Percentiles rank a stretch among this genome's conserved stretches.
Evolutionary conservation across 805 yeast species (phyloP).

Genomic region (Candida broadrunensis): DNA sequence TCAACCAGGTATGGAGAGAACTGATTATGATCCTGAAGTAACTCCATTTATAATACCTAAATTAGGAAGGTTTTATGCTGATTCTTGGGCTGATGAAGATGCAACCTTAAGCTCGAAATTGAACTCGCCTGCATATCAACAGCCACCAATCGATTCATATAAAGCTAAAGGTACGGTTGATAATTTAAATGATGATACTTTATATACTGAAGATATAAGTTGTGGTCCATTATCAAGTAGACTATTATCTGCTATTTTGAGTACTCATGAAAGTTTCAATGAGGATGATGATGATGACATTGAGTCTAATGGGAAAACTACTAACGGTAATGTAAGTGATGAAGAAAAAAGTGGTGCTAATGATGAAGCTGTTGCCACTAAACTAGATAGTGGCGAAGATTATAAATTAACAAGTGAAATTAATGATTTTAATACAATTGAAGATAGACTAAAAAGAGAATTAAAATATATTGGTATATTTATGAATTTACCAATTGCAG

Average conservation of each 20-base stretch:
- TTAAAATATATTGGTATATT: constrained; percentile 87
- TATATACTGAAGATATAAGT: constrained; percentile 73
- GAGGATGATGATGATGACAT: constrained; percentile 22
- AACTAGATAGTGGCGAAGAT: constrained; percentile 28
- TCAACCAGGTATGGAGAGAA: constrained; percentile 46
- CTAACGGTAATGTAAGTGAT: constrained; percentile 15
- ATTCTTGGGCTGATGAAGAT: constrained; percentile 86
- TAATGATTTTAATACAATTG: constrained; percentile 76
- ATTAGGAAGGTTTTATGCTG: constrained; percentile 77
- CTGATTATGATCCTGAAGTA: constrained; percentile 59
- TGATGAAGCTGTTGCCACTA: constrained; percentile 32
- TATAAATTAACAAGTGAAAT: constrained; percentile 42
- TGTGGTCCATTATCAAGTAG: constrained; percentile 92
- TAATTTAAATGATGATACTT: constrained; percentile 52
- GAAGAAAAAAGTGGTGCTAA: constrained; percentile 15
- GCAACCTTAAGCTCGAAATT: constrained; percentile 39
- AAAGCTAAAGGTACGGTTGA: constrained; percentile 61
- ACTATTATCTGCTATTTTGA: constrained; percentile 73
- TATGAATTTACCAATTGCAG: constrained; percentile 50
- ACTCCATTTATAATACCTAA: constrained; percentile 81
- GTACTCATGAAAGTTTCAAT: constrained; percentile 33
- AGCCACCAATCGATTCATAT: constrained; percentile 40
- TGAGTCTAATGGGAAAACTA: constrained; percentile 14
- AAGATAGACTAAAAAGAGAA: constrained; percentile 84
- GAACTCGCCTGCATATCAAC: constrained; percentile 46